A percentile compares a stretch with the other conserved stretches of the same genome.
These are phyloP conservation scores for Daldinia concentrica DNA, from an alignment of 495 filamentous ascomycete genomes.

Conservation along the genomic window DNA sequence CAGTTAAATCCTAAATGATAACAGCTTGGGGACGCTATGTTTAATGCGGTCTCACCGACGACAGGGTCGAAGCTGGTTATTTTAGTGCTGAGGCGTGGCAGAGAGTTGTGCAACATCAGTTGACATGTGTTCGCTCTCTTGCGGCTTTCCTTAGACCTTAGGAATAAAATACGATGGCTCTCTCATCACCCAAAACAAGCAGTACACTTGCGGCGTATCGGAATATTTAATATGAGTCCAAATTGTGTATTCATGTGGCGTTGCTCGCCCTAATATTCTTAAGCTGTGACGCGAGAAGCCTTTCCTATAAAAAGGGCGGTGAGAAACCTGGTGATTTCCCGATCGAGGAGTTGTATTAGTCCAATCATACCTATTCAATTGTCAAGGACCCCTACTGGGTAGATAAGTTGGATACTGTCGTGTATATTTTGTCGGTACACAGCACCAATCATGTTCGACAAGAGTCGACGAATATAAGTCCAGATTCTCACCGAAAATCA, in stretches of 20 bases:
- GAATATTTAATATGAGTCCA: slow-evolving; percentile 3
- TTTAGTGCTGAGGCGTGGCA: slow-evolving; percentile 22
- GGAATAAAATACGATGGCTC: slow-evolving; percentile 7
- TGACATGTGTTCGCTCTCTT: slow-evolving; percentile 34
- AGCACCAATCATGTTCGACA: slow-evolving; percentile 14
- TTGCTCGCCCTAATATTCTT: slow-evolving; percentile 15
- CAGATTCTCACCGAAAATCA: slow-evolving; percentile 42
- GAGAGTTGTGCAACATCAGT: slow-evolving; percentile 25
- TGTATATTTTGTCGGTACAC: slow-evolving; percentile 23
- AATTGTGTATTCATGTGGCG: slow-evolving; percentile 23
- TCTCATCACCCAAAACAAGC: slow-evolving; percentile 1
- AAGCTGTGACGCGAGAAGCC: slow-evolving; percentile 24
- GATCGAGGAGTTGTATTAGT: slow-evolving; percentile 7
- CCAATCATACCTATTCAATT: slow-evolving; percentile 30
- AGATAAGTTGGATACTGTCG: slow-evolving; percentile 9
- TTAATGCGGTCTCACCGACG: slow-evolving; percentile 16
- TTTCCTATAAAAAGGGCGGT: slow-evolving; percentile 35
- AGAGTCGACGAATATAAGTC: slow-evolving; percentile 27
- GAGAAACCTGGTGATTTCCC: slow-evolving; percentile 21
- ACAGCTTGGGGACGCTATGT: neutral
- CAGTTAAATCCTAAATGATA: neutral
- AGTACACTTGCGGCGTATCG: slow-evolving; percentile 11
- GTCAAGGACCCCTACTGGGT: slow-evolving; percentile 25
- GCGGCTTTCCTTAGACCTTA: slow-evolving; percentile 2
- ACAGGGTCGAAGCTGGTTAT: slow-evolving; percentile 15